Evolutionary conservation across 345 rosid species (phyloP).

Genomic region (Eucalyptus shirleyi): DNA sequence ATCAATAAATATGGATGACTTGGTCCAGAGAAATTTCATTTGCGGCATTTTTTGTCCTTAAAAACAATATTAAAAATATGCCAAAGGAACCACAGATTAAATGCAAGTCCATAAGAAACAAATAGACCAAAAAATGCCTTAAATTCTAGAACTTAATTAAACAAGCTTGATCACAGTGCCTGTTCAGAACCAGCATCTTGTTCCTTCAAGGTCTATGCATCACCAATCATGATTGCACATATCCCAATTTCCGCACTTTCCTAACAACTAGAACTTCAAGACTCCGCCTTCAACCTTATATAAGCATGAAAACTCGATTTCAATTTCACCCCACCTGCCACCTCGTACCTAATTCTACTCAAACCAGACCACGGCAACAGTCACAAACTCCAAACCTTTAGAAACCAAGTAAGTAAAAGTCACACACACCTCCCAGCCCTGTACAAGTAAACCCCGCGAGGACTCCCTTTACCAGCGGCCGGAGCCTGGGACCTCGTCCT

Average conservation of each 20-base stretch:
- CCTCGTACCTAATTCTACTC: background rate
- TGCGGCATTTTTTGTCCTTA: background rate
- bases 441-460: constrained; percentile 62
- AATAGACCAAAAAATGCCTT: background rate
- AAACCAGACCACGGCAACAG: background rate
- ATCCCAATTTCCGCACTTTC: background rate
- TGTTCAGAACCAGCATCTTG: background rate
- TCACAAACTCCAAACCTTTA: background rate
- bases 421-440: constrained; percentile 76
- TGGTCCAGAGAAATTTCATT: background rate
- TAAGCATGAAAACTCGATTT: background rate
- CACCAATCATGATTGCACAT: background rate
- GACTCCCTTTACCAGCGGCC: constrained; percentile 23
- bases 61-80: background rate
- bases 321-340: background rate
- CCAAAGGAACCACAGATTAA: background rate
- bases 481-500: constrained; percentile 30
- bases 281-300: background rate
- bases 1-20: background rate
- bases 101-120: background rate
- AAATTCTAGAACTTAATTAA: background rate
- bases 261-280: background rate
- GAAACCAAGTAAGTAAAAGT: background rate
- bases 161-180: background rate
- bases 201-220: background rate